These are phyloP conservation scores for Chalciporus sp. DNA, from an alignment of 1,284 basidiomycete species.

Conservation along the genomic window DNA sequence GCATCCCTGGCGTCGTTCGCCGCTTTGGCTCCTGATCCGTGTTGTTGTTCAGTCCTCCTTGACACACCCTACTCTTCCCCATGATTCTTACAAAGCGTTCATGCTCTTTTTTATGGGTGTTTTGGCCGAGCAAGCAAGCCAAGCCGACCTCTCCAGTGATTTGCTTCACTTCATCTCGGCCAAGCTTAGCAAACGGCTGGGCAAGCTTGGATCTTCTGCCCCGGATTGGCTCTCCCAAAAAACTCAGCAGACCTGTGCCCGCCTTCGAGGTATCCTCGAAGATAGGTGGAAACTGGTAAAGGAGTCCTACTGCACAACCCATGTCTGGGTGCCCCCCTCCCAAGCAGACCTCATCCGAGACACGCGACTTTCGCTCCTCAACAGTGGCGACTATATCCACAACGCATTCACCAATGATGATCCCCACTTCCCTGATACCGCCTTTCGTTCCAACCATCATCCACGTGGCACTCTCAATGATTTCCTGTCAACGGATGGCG, in stretches of 20 bases:
- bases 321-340: conserved; percentile 29
- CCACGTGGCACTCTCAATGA: conserved; percentile 21
- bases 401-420: conserved; percentile 6
- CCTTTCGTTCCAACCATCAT: conserved; percentile 16
- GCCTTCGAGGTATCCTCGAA: conserved; percentile 16
- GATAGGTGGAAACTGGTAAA: conserved; percentile 19
- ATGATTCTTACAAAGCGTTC: conserved; percentile 47
- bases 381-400: conserved; percentile 30
- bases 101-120: conserved; percentile 42
- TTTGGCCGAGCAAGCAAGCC: conserved; percentile 30
- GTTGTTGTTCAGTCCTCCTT: conserved; percentile 45
- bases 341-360: conserved; percentile 32
- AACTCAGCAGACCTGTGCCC: conserved; percentile 14
- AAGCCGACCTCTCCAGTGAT: conserved; percentile 33
- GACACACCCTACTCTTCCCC: conserved; percentile 9
- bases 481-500: conserved; percentile 20
- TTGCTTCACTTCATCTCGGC: conserved; percentile 29
- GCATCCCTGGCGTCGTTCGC: conserved; percentile 41
- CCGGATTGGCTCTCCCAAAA: conserved; percentile 22
- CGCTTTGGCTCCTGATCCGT: conserved; percentile 41
- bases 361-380: conserved; percentile 31
- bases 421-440: not conserved
- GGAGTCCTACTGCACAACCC: conserved; percentile 16
- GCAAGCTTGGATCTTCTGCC: conserved; percentile 37
- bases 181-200: conserved; percentile 41